Percentiles rank a stretch among this genome's conserved stretches.
Conservation (phyloP, 2,329 filamentous ascomycete species). For the Paecilomyces dactylethromorphus region DNA sequence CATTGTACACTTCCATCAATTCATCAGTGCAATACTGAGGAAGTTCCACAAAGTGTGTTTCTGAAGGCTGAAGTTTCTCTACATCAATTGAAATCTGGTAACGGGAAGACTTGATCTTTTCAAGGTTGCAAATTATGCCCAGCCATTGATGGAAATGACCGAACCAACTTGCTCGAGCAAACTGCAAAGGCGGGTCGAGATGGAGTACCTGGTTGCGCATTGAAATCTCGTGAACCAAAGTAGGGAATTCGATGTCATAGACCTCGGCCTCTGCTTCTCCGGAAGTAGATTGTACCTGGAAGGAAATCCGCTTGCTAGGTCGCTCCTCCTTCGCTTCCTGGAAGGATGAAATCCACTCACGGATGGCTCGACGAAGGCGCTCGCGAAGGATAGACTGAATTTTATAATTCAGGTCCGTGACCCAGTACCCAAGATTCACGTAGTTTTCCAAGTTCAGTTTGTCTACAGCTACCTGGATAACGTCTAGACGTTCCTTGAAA, state of each 20-base stretch:
- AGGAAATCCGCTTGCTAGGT: conserved; percentile 14
- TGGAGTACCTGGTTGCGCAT: conserved; percentile 99
- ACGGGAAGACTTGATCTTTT: conserved; percentile 88
- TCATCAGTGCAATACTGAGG: conserved; percentile 75
- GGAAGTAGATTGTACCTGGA: conserved; percentile 12
- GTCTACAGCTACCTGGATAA: conserved; percentile 87
- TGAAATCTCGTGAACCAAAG: conserved; percentile 79
- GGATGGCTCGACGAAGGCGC: conserved; percentile 79
- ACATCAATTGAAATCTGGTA: conserved; percentile 77
- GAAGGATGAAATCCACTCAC: conserved; percentile 82
- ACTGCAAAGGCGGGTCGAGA: conserved; percentile 86
- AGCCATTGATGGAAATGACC: conserved; percentile 90
- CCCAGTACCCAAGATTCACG: conserved; percentile 87
- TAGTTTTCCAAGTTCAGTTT: conserved; percentile 96
- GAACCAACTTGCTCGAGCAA: conserved; percentile 88
- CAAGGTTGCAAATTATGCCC: conserved; percentile 82
- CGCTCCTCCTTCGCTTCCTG: conserved; percentile 46
- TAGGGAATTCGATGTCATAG: conserved; percentile 36
- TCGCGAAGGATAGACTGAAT: conserved; percentile 73
- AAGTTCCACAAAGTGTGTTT: conserved; percentile 70
- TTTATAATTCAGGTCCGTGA: conserved; percentile 74
- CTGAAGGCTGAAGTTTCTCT: conserved; percentile 30
- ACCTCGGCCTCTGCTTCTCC: conserved; percentile 22
- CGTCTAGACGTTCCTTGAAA: conserved; percentile 74
- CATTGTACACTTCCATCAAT: conserved; percentile 71